Evolutionary conservation across 2,329 filamentous ascomycete species (phyloP), one percentile per base, ranked within the genome.

Genomic region (Clonostachys solani): DNA sequence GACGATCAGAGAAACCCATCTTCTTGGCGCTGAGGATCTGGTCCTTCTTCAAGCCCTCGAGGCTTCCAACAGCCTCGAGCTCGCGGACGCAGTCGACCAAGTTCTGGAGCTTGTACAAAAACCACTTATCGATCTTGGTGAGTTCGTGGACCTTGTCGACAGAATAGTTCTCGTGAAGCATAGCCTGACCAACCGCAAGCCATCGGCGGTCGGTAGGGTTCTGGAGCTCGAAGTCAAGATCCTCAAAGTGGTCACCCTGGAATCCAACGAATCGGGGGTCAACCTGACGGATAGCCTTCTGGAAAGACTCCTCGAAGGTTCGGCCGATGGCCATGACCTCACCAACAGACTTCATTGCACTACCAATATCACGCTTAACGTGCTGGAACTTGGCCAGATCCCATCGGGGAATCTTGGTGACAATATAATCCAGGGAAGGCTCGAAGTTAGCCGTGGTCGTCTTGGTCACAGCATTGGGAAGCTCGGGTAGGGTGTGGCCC

Each of bases 101-200:
- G 75, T 97, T 97, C 73, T 96, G 86, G 45, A 99, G 83, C 81
- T 99, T 97, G 83, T 96, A 83, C 59, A 99, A 74, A 79, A 99
- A 99, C 94, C 94, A 97, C 73, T 95, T 96, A 75, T 97, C 94
- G 60, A 99, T 99, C 80, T 96, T 96, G 72, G 88, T 95, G 57
- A 99, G 75, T 7, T 96, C 90, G 64, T 97, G 91, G 15, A 99
- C 79, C 66, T 81, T 84, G 54, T 99, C 92, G 42, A 96, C 91
- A 2, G 89, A 83, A 77, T 99, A 99, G 68, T 87, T 87, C 73
- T 96, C 91, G 75, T 97, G 91, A 56, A 96, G 83, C 90, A 99
- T 95, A 55, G 94, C 94, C 72, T 97, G 92, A 42, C 94, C 92
- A 62, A 99, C 91, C 54, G 94, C 94, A 59, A 99, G 80, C 94